phyloP scores from a whole-genome alignment of 179 eudicot genomes.

The Carnegiea gigantea region DNA sequence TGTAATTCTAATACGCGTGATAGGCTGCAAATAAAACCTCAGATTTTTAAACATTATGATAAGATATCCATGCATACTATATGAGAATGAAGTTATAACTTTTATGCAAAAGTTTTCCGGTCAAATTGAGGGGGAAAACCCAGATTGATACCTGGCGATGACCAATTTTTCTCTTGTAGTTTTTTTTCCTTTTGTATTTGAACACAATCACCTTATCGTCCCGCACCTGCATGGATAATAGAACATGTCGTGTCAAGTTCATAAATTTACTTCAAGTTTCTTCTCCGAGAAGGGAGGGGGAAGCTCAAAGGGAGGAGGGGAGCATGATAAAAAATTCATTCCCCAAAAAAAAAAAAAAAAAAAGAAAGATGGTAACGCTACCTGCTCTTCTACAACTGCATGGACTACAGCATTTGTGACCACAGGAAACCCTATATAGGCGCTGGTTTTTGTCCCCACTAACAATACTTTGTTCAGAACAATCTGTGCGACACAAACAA shows the following conservation, averaged over 20 bases:
- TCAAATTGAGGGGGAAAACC: not conserved
- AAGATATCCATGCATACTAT: not conserved
- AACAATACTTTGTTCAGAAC: conserved; percentile 82
- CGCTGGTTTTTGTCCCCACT: conserved; percentile 73
- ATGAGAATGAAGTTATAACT: not conserved
- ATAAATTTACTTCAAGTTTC: not conserved
- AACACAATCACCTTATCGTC: conserved; percentile 73
- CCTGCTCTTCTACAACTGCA: conserved; percentile 96
- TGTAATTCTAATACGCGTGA: conserved; percentile 62
- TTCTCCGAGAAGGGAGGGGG: not conserved
- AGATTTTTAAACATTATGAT: not conserved
- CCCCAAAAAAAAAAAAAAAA: too few relatives aligned
- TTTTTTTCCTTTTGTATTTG: conserved; percentile 88
- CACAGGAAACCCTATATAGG: conserved; percentile 74
- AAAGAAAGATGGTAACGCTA: conserved; percentile 19
- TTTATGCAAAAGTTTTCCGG: not conserved
- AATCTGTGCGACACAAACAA: conserved; percentile 39
- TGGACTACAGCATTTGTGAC: conserved; percentile 87
- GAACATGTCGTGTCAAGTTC: not conserved
- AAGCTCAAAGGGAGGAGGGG: not conserved
- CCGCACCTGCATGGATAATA: conserved; percentile 36
- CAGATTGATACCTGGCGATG: conserved; percentile 71
- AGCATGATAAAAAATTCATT: not conserved
- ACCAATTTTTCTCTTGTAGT: conserved; percentile 84
- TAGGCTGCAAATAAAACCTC: conserved; percentile 50